Base-by-base conservation (phyloP, 2,329 filamentous ascomycete genomes). In the Parascedosporium putredinis region DNA sequence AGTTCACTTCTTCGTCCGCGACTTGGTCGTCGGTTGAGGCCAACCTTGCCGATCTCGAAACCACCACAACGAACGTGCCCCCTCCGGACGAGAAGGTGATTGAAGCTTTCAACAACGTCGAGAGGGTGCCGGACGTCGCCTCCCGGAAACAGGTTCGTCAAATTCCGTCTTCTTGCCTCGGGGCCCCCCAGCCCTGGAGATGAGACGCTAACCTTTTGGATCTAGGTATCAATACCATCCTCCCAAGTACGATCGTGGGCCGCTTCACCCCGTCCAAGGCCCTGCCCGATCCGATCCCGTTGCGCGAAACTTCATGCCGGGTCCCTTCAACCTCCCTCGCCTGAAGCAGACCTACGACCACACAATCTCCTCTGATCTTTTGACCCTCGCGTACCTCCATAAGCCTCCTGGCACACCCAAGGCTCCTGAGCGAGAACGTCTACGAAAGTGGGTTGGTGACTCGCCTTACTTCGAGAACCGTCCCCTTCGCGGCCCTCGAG, bases 381-480 rank as follows among this genome's bases (percentile, higher is more conserved):
- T 97, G 72, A 86, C 89, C 44, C 76, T 98, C 60, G 81, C 85
- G 58, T 98, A 98, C 71, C 78, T 80, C 50, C 93, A 98, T 72
- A 79, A 73, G 48, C 86, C 88, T 1, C 90, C 90, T 0, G 90
- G 89, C 52, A 85, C 84, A 5, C 63, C 70, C 62, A 74, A 64
- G 57, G 58, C 61, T 29, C 64, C 66, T n/a, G 66, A 70, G 49
- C 69, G 74, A 54, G 79, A 88, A 53, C 81, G 87, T 54, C 71
- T 97, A 58, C 81, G 93, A 51, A 71, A 78, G 59, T 98, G 93
- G 93, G 85, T 91, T 53, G 90, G 84, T 58, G 86, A 84, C 48
- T 95, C 88, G 6, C 93, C 91, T 2, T 98, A 98, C 70, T 90
- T 90, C 74, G 88, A 89, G 71, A 95, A 95, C 67, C 79, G 93